These are phyloP conservation scores for Aspergillus pseudonomiae DNA, from an alignment of 2,329 filamentous ascomycete species.

Conservation along the genomic window DNA sequence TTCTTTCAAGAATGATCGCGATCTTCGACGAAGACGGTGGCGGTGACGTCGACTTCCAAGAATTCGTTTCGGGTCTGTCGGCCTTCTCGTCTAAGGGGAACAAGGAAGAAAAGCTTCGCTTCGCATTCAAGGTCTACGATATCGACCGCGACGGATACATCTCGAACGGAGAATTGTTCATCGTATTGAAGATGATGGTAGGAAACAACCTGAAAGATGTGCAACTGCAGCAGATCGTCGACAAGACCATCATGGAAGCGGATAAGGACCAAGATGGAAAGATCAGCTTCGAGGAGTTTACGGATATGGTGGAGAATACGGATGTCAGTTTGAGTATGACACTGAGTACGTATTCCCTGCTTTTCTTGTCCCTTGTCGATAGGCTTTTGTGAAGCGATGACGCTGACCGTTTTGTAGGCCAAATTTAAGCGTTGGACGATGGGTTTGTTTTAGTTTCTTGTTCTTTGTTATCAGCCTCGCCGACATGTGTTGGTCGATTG, in stretches of 20 bases:
- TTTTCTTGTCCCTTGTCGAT: neutral
- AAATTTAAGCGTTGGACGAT: constrained; percentile 17
- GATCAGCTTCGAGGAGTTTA: constrained; percentile 99
- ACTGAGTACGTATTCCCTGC: constrained; percentile 53
- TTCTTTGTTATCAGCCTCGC: constrained; percentile 1
- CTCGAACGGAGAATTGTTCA: constrained; percentile 97
- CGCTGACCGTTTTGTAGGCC: constrained; percentile 19
- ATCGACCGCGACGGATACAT: constrained; percentile 99
- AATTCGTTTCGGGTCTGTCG: constrained; percentile 92
- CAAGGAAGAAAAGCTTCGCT: constrained; percentile 97
- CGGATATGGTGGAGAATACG: constrained; percentile 97
- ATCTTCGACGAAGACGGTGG: constrained; percentile 99
- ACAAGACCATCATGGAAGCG: constrained; percentile 99
- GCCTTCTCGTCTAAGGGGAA: constrained; percentile 98
- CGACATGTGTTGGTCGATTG: neutral
- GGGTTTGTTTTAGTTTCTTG: neutral
- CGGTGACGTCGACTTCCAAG: constrained; percentile 97
- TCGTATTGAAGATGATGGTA: constrained; percentile 99
- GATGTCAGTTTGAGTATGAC: constrained; percentile 71
- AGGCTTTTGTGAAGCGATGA: neutral
- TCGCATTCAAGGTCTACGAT: constrained; percentile 99
- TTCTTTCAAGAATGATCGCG: constrained; percentile 82
- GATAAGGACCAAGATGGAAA: constrained; percentile 94
- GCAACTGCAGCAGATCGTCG: constrained; percentile 97
- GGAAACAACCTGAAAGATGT: constrained; percentile 98